Base-by-base conservation (phyloP, 805 yeast species). In the Wickerhamomyces chaumierensis region DNA sequence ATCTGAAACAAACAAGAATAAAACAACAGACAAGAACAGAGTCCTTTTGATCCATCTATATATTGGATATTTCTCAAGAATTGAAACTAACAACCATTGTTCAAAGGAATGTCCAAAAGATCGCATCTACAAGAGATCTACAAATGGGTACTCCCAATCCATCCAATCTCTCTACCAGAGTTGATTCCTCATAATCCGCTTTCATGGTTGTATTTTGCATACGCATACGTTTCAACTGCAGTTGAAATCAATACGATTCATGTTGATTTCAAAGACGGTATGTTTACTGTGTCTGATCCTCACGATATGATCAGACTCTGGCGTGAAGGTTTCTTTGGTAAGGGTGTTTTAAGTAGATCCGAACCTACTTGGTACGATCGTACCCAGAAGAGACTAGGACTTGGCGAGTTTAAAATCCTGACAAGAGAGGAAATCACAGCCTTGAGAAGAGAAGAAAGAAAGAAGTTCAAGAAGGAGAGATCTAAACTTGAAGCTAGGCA, bases 361-460 rank as follows among this genome's bases (percentile, higher is more conserved):
- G 96, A 92, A 53, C 95, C 98, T 0, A 75, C 95, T 0, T 92
- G 97, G 96, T 58, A 55, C 34, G 65, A 63, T n/a, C 66, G 96
- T 39, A 75, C 85, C 1, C 58, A 62, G 25, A 65, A 77, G 35
- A 57, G 85, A 33, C 59, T 82, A 19, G 69, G 71, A 13, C 51
- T 73, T 31, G 68, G 68, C 36, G 52, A 60, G 36, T 50, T 52
- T 45, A 46, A 48, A 40, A 33, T 49, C 19, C 50, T 61, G 16
- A 65, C 80, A 17, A 66, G 76, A 43, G 98, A 92, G 60, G 94
- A 85, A 43, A 58, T 90, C 23, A 88, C 95, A 1, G 69, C 72
- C 35, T 58, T 66, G 18, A 65, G 98, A 50, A 66, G 98, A 42
- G 67, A 66, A 18, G 82, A 83, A 50, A 66, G 97, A 31, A 67